phyloP scores from a whole-genome alignment of 129 eudicot genomes.

The Ambrosia artemisiifolia region DNA sequence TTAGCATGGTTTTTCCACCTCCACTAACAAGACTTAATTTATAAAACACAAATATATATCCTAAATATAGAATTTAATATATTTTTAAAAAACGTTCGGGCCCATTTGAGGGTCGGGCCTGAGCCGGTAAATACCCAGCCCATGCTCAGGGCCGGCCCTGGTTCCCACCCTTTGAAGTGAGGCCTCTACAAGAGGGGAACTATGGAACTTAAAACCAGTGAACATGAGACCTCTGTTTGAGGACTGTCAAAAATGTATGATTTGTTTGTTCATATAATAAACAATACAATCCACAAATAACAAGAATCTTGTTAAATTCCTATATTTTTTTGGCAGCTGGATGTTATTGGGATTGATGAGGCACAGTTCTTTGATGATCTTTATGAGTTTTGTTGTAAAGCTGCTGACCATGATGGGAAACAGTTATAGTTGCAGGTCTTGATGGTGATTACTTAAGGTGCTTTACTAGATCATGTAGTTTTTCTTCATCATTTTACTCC shows the following conservation, averaged over 20 bases:
- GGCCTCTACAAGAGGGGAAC: no score
- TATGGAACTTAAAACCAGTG: background rate
- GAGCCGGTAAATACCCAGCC: no score
- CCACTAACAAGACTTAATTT: no score
- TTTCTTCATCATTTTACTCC: background rate
- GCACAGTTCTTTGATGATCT: constrained; percentile 93
- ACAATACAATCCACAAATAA: background rate
- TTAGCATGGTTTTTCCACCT: no score
- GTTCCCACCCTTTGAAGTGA: no score
- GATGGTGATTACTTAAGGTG: constrained; percentile 97
- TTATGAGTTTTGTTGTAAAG: constrained; percentile 85
- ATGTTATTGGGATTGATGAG: constrained; percentile 94
- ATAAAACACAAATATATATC: no score
- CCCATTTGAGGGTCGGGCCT: no score
- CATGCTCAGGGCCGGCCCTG: no score
- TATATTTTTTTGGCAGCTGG: constrained; percentile 50
- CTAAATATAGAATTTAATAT: no score
- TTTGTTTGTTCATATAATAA: background rate
- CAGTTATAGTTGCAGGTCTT: constrained; percentile 77
- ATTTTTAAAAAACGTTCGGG: no score
- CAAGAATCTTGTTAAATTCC: background rate
- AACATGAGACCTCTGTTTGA: background rate
- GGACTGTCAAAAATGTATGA: background rate
- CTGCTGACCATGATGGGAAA: constrained; percentile 87
- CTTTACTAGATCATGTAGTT: background rate